These are phyloP conservation scores for Ramalina peruviana DNA, from an alignment of 495 filamentous ascomycete species.

Conservation along the genomic window DNA sequence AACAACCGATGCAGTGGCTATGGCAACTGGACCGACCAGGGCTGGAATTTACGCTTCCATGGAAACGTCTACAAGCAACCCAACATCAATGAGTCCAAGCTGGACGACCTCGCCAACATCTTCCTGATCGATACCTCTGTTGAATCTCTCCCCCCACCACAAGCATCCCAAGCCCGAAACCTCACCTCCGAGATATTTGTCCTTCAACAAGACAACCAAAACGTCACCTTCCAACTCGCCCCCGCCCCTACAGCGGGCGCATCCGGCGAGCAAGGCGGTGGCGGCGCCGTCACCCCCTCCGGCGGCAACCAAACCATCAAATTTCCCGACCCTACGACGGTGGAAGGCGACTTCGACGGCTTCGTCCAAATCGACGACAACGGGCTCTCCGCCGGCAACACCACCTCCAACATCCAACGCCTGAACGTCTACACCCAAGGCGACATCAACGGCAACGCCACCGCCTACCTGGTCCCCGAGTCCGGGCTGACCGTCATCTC, in stretches of 20 bases:
- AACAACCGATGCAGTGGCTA: conserved; percentile 37
- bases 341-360: conserved; percentile 54
- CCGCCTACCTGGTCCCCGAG: conserved; percentile 58
- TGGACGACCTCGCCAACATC: conserved; percentile 52
- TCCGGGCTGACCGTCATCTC: conserved; percentile 54
- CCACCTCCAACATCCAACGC: conserved; percentile 44
- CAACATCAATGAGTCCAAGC: conserved; percentile 42
- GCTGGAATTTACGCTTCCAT: conserved; percentile 64
- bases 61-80: conserved; percentile 71
- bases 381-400: conserved; percentile 44
- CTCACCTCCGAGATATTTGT: conserved; percentile 57
- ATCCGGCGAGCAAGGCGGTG: conserved; percentile 36
- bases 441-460: conserved; percentile 53
- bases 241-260: conserved; percentile 35
- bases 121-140: conserved; percentile 54
- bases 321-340: conserved; percentile 43
- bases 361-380: conserved; percentile 42
- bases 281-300: conserved; percentile 33
- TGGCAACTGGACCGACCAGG: conserved; percentile 62
- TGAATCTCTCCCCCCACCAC: conserved; percentile 37
- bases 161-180: conserved; percentile 56
- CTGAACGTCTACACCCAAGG: conserved; percentile 52
- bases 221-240: conserved; percentile 49
- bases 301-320: conserved; percentile 44
- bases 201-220: conserved; percentile 49